Base-by-base conservation (phyloP, 768 basidiomycete species). In the Suillus clintonianus region DNA sequence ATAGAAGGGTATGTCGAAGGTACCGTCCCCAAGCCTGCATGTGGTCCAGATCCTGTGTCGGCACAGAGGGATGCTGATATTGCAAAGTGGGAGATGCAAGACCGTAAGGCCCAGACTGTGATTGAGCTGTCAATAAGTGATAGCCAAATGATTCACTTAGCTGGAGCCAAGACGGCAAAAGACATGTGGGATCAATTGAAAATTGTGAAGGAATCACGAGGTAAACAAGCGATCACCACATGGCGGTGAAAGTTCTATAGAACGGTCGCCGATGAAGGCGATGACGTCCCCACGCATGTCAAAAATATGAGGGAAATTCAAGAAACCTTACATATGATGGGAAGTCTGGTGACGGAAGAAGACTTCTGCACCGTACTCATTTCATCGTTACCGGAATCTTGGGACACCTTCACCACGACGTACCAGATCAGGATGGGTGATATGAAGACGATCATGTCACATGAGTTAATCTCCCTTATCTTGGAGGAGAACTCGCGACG, bases 401-500 rank as follows among this genome's bases (percentile, higher is more conserved):
- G 32, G 32, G 32, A 32, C 32, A 32, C 32, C 32, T 32, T 32
- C 32, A 32, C 32, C 32, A 32, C 32, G 7, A 32, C 32, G 55
- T 59, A 3, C 30, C 36, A 2, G 13, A 9, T 9, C 37, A 54
- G 5, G 11, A 43, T 37, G 36, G 36, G 36, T 45, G 53, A 64
- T 11, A 15, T 37, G 5, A 37, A n/a, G 6, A 22, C 22, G 1
- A 17, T 53, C 3, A 51, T 48, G 2, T 50, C 48, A 7, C 30
- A 51, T 15, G 30, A 61, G n/a, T 37, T 61, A n/a, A 39, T 61
- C n/a, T 32, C 34, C 13, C 34, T 61, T 50, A 42, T 61, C 22
- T 36, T 17, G 13, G 60, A 61, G 13, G 60, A 61, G 48, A 37
- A 53, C 19, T 41, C 13, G 42, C 36, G 7, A 37, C 5, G 36